These are phyloP conservation scores for Rhinocladiella mackenziei DNA, from an alignment of 2,329 filamentous ascomycete genomes.

Conservation along the genomic window DNA sequence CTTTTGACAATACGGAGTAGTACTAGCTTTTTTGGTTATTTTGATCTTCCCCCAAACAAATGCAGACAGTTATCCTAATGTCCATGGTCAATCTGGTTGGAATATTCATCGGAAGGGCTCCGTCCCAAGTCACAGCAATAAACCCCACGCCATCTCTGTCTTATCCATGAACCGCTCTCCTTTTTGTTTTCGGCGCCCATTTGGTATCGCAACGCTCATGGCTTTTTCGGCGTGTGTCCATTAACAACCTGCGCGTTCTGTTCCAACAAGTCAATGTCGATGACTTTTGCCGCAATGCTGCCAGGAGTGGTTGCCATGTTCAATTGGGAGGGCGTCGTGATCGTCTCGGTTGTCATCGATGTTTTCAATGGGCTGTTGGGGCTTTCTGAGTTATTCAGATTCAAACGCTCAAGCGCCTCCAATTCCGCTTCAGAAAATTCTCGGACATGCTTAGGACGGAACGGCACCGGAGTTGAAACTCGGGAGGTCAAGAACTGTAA, in stretches of 20 bases:
- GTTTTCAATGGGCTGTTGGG: slow-evolving; percentile 20
- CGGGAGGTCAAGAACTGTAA: slow-evolving; percentile 67
- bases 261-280: slow-evolving; percentile 39
- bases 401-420: slow-evolving; percentile 42
- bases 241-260: slow-evolving; percentile 34
- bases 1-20: too few relatives aligned
- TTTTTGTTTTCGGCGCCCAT: too few relatives aligned
- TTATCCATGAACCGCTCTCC: too few relatives aligned
- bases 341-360: slow-evolving; percentile 25
- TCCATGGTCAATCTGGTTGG: too few relatives aligned
- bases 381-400: slow-evolving; percentile 23
- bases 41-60: too few relatives aligned
- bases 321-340: slow-evolving; percentile 27
- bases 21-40: too few relatives aligned
- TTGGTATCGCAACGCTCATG: too few relatives aligned
- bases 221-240: slow-evolving; percentile 8
- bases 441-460: slow-evolving; percentile 56
- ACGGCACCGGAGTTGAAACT: slow-evolving; percentile 63
- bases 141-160: too few relatives aligned
- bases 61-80: too few relatives aligned
- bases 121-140: too few relatives aligned
- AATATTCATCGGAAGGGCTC: too few relatives aligned
- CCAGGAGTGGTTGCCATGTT: slow-evolving; percentile 28
- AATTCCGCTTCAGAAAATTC: slow-evolving; percentile 45
- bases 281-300: slow-evolving; percentile 25